Percentiles rank a stretch among this genome's conserved stretches.
Evolutionary conservation across 495 filamentous ascomycete genomes (phyloP).

Genomic region (Daldinia grandis): DNA sequence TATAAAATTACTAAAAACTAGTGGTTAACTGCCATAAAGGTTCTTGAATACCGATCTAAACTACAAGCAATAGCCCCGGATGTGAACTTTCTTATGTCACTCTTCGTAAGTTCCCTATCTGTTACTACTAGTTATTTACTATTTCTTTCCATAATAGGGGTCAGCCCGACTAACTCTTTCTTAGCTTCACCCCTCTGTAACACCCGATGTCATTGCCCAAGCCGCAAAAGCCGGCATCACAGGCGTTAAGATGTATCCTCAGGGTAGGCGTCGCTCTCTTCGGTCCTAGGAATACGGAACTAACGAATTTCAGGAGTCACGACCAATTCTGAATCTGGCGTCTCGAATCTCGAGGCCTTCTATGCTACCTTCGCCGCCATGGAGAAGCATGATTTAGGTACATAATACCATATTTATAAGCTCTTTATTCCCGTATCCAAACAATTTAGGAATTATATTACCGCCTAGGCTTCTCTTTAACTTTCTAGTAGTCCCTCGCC

Average conservation of each 20-base stretch:
- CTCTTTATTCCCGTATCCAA: background rate
- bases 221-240: slow-evolving; percentile 71
- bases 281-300: background rate
- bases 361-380: slow-evolving; percentile 80
- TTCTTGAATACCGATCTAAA: slow-evolving; percentile 74
- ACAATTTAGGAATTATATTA: too few relatives aligned
- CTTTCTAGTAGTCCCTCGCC: background rate
- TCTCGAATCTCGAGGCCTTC: slow-evolving; percentile 67
- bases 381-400: slow-evolving; percentile 56
- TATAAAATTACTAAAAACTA: background rate
- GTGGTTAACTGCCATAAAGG: slow-evolving; percentile 77
- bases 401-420: background rate
- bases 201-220: slow-evolving; percentile 77
- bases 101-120: slow-evolving; percentile 68
- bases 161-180: background rate
- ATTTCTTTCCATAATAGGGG: background rate
- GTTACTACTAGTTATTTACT: background rate
- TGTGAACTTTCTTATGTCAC: slow-evolving; percentile 86
- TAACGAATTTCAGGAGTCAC: slow-evolving; percentile 65
- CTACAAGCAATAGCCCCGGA: slow-evolving; percentile 73
- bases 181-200: slow-evolving; percentile 71
- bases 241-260: slow-evolving; percentile 75
- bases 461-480: background rate
- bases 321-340: slow-evolving; percentile 85
- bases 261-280: slow-evolving; percentile 49